These are phyloP conservation scores for Oryza officinalis DNA, from an alignment of 176 grass and related monocot species.

Conservation along the genomic window DNA sequence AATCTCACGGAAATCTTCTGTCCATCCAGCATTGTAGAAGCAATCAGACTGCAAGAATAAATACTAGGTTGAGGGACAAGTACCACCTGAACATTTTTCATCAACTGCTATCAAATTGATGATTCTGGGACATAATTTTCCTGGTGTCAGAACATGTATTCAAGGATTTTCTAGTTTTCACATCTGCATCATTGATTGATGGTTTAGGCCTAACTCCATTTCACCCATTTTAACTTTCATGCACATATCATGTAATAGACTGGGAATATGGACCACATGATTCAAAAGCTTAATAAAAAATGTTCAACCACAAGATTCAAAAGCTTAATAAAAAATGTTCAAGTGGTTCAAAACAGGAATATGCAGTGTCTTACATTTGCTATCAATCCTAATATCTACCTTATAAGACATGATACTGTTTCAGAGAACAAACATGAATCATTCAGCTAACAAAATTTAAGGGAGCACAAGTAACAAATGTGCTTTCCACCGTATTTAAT, in stretches of 20 bases:
- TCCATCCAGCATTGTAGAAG: constrained; percentile 99
- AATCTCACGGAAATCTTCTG: constrained; percentile 82
- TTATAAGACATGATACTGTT: neutral
- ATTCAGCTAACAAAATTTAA: neutral
- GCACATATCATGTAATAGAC: neutral
- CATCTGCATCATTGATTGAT: neutral
- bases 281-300: neutral
- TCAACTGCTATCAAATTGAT: neutral
- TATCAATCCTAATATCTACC: neutral
- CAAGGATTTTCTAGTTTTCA: constrained; percentile 6
- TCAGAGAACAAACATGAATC: neutral
- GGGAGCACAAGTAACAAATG: too few relatives aligned
- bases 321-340: neutral
- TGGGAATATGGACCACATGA: neutral
- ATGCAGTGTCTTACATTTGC: neutral
- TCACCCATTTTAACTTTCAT: neutral
- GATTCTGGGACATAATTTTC: neutral
- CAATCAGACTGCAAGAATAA: constrained; percentile 73
- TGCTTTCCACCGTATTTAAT: neutral
- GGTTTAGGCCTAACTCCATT: neutral
- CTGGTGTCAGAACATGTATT: neutral
- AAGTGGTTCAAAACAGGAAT: neutral
- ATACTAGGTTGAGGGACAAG: constrained; percentile 4
- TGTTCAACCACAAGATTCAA: neutral
- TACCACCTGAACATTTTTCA: neutral